Base-by-base conservation (phyloP, 1,284 basidiomycete genomes). In the Fomes fomentarius region DNA sequence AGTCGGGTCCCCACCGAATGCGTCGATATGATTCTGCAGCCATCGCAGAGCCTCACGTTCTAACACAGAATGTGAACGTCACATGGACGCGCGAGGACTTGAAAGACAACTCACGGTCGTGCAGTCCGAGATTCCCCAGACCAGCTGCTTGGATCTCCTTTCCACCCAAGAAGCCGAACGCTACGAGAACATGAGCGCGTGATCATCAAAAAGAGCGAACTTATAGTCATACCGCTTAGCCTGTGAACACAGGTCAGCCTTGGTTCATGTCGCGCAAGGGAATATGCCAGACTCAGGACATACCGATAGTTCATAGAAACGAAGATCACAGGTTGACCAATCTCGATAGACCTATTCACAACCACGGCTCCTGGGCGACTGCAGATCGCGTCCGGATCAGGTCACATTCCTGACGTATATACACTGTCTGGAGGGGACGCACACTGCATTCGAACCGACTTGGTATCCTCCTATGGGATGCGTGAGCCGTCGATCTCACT, bases 31-130 rank as follows among this genome's bases (percentile, higher is more conserved):
- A 44, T 72, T 56, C 31, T 77, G 71, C 0, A 80, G 64, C 87
- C 87, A 91, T 54, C 81, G 66, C 14, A 91, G 66, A 0, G 84
- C 84, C 31, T 49, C 53, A 0, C 57, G 58, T 26, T 65, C 63
- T 65, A 24, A n/a, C n/a, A n/a, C n/a, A n/a, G n/a, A n/a, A n/a
- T n/a, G n/a, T n/a, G n/a, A n/a, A n/a, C n/a, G n/a, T n/a, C n/a
- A n/a, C n/a, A n/a, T n/a, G n/a, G n/a, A n/a, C n/a, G n/a, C n/a
- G n/a, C n/a, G n/a, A n/a, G n/a, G n/a, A n/a, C n/a, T n/a, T n/a
- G n/a, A n/a, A n/a, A n/a, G n/a, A n/a, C n/a, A n/a, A 70, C 78
- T 58, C 57, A 82, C 81, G 80, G 58, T 83, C 80, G 43, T 74
- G 76, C 4, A 84, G 65, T 2, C 84, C 84, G 1, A 82, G 64